Conservation (phyloP, 164 flowering plant genomes). For the Stephania yunnanensis region DNA sequence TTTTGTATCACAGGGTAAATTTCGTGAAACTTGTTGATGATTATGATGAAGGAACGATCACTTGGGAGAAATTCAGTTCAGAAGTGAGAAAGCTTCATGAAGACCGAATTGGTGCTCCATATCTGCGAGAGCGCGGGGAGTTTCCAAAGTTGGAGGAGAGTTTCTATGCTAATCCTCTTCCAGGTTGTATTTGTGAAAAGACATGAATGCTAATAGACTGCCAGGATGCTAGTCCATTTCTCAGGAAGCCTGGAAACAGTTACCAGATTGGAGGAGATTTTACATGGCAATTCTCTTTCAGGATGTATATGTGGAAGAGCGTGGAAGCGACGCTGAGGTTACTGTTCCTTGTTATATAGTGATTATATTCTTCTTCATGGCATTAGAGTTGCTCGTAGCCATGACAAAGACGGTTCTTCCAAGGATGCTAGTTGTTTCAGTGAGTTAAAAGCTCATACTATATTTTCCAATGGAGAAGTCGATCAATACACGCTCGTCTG, state of each 20-base stretch:
- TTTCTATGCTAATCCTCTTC: constrained; percentile 90
- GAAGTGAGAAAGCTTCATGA: constrained; percentile 79
- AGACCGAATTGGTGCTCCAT: constrained; percentile 72
- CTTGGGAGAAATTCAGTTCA: constrained; percentile 79
- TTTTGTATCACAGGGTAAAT: constrained; percentile 58
- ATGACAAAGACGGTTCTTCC: not conserved
- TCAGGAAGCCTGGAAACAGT: no score
- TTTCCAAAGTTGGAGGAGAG: constrained; percentile 96
- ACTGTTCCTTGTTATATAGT: not conserved
- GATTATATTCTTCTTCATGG: not conserved
- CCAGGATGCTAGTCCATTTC: no score
- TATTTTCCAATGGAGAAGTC: not conserved
- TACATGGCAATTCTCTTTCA: no score
- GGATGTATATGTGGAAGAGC: no score
- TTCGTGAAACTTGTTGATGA: constrained; percentile 84
- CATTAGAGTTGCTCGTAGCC: not conserved
- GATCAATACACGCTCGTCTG: not conserved
- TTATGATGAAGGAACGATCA: constrained; percentile 64
- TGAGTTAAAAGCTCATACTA: not conserved
- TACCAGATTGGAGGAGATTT: no score
- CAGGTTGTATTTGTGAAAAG: constrained; percentile 89
- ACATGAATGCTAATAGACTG: not conserved
- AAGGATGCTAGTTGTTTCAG: not conserved
- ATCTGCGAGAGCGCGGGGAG: constrained; percentile 79
- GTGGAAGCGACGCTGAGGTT: not conserved